Conservation (phyloP, 2,329 filamentous ascomycete species). For the Phyllosticta citrichinensis region DNA sequence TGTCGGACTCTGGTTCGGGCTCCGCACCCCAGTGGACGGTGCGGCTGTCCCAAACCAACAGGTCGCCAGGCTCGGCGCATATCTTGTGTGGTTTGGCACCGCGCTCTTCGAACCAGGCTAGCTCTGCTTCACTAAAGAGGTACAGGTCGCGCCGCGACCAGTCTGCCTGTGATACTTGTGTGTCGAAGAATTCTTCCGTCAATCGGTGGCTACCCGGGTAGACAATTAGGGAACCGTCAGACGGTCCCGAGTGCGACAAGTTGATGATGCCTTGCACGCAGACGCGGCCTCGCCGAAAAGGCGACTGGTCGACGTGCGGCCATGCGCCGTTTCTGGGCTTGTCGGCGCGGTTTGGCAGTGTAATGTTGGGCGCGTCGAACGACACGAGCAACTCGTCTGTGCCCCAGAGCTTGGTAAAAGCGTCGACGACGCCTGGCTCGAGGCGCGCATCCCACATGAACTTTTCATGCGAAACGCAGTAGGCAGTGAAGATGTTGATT, state of each 20-base stretch:
- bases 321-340: slow-evolving; percentile 22
- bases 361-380: slow-evolving; percentile 32
- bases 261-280: slow-evolving; percentile 45
- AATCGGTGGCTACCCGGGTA: slow-evolving; percentile 23
- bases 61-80: slow-evolving; percentile 33
- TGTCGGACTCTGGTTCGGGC: slow-evolving; percentile 9
- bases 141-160: slow-evolving; percentile 17
- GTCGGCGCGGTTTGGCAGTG: slow-evolving; percentile 24
- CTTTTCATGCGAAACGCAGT: slow-evolving; percentile 29
- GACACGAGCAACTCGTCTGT: slow-evolving; percentile 27
- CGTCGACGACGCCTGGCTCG: slow-evolving; percentile 30
- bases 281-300: slow-evolving; percentile 35
- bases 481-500: slow-evolving; percentile 23
- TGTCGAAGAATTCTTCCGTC: slow-evolving; percentile 24
- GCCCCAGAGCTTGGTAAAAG: slow-evolving; percentile 27
- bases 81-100: slow-evolving; percentile 33
- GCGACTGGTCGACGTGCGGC: slow-evolving; percentile 26
- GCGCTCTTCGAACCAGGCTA: slow-evolving; percentile 32
- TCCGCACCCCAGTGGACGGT: slow-evolving; percentile 17
- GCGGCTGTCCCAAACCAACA: slow-evolving; percentile 39
- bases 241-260: slow-evolving; percentile 26
- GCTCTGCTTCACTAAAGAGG: slow-evolving; percentile 23
- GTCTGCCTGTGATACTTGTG: slow-evolving; percentile 22
- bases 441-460: slow-evolving; percentile 32
- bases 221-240: slow-evolving; percentile 29